These are phyloP conservation scores for Capronia americana DNA, from an alignment of 2,329 filamentous ascomycete species.

Conservation along the genomic window DNA sequence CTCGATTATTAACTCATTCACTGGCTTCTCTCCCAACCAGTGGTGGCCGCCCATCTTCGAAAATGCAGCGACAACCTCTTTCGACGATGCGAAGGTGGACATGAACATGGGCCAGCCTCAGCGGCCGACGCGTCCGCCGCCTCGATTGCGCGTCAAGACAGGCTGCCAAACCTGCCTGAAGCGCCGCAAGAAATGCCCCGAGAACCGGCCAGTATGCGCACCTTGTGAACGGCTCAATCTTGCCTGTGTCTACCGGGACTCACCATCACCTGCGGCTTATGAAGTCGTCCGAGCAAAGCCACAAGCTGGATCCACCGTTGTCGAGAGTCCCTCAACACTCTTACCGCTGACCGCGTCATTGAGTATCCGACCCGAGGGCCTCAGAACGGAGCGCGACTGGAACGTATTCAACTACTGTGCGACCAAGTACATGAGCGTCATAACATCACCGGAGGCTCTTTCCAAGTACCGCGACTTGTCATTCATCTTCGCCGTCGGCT, in stretches of 20 bases:
- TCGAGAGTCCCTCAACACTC: background rate
- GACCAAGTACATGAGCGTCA: conserved; percentile 25
- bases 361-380: conserved; percentile 13
- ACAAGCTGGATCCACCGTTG: background rate
- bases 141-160: conserved; percentile 34
- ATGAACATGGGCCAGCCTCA: conserved; percentile 10
- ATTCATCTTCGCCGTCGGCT: conserved; percentile 27
- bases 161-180: conserved; percentile 31
- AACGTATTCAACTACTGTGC: conserved; percentile 33
- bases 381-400: conserved; percentile 33
- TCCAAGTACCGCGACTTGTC: conserved; percentile 30
- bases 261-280: background rate
- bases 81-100: background rate
- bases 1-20: background rate
- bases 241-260: conserved; percentile 41
- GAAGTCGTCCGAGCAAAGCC: background rate
- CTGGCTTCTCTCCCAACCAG: background rate
- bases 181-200: conserved; percentile 41
- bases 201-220: conserved; percentile 43
- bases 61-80: background rate
- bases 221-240: conserved; percentile 28
- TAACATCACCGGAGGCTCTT: conserved; percentile 29
- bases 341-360: conserved; percentile 11
- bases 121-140: conserved; percentile 25
- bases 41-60: background rate